Percentiles rank a stretch among this genome's conserved stretches.
These are phyloP conservation scores for Anisodus acutangulus DNA, from an alignment of 257 asterid species.

Conservation along the genomic window DNA sequence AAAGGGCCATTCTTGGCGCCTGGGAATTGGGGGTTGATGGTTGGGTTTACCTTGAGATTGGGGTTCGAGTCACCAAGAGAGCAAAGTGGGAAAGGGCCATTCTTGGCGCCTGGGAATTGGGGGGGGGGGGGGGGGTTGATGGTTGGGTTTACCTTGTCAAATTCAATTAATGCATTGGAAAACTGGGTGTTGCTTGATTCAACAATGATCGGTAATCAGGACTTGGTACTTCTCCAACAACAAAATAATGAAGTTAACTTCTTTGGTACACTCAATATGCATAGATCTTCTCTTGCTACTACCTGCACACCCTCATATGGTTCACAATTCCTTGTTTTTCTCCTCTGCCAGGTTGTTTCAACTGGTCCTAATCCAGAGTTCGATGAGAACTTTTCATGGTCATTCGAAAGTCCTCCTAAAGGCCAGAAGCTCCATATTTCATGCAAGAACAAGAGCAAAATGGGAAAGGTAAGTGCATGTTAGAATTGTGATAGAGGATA, in stretches of 20 bases:
- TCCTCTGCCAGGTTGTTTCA: constrained; percentile 69
- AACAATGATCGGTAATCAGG: neutral
- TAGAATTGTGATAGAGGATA: neutral
- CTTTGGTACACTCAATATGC: neutral
- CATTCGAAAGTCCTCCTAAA: constrained; percentile 98
- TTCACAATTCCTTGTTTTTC: constrained; percentile 15
- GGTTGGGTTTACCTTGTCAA: neutral
- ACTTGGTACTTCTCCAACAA: neutral
- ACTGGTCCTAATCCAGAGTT: constrained; percentile 98
- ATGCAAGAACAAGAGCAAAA: constrained; percentile 99
- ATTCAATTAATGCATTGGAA: neutral
- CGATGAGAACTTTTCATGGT: constrained; percentile 95
- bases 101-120: neutral
- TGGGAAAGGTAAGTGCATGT: constrained; percentile 80
- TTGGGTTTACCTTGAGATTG: neutral
- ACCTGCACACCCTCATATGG: constrained; percentile 5
- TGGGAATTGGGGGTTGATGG: too few species aligned
- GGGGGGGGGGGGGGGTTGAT: too few species aligned
- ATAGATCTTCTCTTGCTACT: neutral
- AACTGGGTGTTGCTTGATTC: neutral
- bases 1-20: neutral
- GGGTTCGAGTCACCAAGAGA: neutral
- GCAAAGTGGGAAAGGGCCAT: neutral
- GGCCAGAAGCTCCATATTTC: constrained; percentile 99
- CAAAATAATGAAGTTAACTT: constrained; percentile 14